Conservation (phyloP, 345 rosid genomes). For the Ceriops zippeliana region DNA sequence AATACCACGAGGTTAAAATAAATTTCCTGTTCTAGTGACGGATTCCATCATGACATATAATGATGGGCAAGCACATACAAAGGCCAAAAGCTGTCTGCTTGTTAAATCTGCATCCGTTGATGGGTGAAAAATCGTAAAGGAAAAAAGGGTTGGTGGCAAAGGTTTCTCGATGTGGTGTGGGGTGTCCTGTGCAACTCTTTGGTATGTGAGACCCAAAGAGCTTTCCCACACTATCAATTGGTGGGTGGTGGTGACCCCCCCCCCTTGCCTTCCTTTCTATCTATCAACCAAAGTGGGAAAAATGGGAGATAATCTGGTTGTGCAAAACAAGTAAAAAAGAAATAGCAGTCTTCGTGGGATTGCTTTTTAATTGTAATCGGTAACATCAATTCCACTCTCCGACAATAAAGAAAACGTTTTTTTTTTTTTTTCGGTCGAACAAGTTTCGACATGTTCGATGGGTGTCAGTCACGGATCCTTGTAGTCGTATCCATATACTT, state of each 20-base stretch:
- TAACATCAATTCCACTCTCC: not conserved
- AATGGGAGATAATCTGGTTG: not conserved
- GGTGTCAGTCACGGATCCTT: too few species aligned
- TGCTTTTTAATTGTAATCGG: not conserved
- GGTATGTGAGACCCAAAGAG: conserved; percentile 1
- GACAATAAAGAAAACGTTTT: not conserved
- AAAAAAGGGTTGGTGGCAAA: not conserved
- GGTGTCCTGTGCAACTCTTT: not conserved
- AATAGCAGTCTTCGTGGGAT: not conserved
- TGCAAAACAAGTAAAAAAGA: not conserved
- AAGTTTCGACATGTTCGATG: too few species aligned
- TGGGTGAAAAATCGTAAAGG: not conserved
- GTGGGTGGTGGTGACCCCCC: conserved; percentile 6
- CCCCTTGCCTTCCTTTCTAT: not conserved
- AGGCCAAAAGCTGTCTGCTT: conserved; percentile 5
- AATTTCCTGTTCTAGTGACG: not conserved
- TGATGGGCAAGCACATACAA: conserved; percentile 15
- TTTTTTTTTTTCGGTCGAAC: too few species aligned
- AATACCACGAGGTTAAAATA: not conserved
- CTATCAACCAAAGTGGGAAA: not conserved
- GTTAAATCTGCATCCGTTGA: not conserved
- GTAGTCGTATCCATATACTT: too few species aligned
- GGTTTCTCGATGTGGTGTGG: not conserved
- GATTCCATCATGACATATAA: not conserved
- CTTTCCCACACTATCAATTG: conserved; percentile 1